Conservation (phyloP, 2,329 filamentous ascomycete genomes). For the Zymoseptoria tritici region DNA sequence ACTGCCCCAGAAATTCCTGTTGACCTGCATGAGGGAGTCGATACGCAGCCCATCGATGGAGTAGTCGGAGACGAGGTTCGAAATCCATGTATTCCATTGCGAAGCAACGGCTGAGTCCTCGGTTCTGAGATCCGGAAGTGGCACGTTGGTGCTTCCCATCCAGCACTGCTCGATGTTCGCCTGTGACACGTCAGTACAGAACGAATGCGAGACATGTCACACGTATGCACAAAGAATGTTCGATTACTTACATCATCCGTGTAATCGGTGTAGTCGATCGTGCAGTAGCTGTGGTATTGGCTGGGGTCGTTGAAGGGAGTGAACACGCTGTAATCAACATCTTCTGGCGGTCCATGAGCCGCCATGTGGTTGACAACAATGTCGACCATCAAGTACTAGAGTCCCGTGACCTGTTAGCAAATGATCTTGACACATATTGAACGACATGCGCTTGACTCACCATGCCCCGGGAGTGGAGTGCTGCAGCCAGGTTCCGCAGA, state of each 20-base stretch:
- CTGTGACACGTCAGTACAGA: constrained; percentile 9
- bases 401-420: constrained; percentile 7
- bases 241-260: constrained; percentile 14
- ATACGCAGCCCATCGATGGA: constrained; percentile 50
- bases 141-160: constrained; percentile 47
- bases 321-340: constrained; percentile 29
- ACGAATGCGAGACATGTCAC: background rate
- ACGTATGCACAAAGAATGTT: background rate
- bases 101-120: constrained; percentile 42
- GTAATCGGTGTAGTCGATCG: constrained; percentile 47
- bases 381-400: constrained; percentile 34
- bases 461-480: constrained; percentile 32
- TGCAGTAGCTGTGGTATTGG: constrained; percentile 48
- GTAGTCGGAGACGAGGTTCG: constrained; percentile 51
- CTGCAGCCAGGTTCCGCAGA: constrained; percentile 29
- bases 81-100: constrained; percentile 54
- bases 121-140: constrained; percentile 57
- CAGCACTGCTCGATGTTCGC: constrained; percentile 43
- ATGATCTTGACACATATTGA: background rate
- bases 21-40: constrained; percentile 43
- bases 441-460: constrained; percentile 15
- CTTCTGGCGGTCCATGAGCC: constrained; percentile 22
- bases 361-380: constrained; percentile 34
- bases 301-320: constrained; percentile 36
- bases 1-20: constrained; percentile 34